Percentiles rank a stretch among this genome's conserved stretches.
These are phyloP conservation scores for Coprinellus micaceus DNA, from an alignment of 768 basidiomycete species.

Conservation along the genomic window DNA sequence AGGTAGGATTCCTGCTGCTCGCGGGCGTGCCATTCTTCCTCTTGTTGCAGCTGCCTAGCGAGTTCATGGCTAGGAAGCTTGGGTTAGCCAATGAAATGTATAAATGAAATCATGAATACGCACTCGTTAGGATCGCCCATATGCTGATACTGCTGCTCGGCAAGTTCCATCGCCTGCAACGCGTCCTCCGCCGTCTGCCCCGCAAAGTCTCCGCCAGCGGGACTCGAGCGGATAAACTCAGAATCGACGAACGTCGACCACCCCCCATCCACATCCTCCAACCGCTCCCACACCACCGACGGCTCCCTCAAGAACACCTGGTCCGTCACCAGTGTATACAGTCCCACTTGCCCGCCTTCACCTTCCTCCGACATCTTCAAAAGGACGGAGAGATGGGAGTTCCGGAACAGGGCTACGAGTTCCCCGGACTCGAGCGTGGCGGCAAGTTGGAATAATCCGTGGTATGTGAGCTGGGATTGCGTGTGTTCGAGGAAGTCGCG, in stretches of 20 bases:
- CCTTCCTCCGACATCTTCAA: constrained; percentile 48
- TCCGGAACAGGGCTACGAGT: constrained; percentile 86
- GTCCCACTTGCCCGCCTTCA: constrained; percentile 33
- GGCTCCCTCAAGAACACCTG: constrained; percentile 73
- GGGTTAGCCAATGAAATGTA: constrained; percentile 1
- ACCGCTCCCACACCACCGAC: constrained; percentile 84
- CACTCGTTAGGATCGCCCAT: constrained; percentile 57
- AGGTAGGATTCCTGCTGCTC: constrained; percentile 31
- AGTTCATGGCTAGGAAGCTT: constrained; percentile 54
- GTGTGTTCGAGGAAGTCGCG: constrained; percentile 67
- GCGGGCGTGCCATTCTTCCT: constrained; percentile 62
- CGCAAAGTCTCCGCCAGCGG: constrained; percentile 79
- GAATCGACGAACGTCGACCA: constrained; percentile 77
- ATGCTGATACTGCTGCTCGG: constrained; percentile 31
- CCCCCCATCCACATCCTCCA: constrained; percentile 84
- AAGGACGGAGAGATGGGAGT: constrained; percentile 84
- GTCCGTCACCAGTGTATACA: constrained; percentile 87
- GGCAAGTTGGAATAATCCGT: constrained; percentile 80
- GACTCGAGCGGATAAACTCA: constrained; percentile 56
- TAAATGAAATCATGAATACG: constrained; percentile 21
- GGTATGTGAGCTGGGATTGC: constrained; percentile 82
- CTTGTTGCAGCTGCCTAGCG: constrained; percentile 73
- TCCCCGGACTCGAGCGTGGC: constrained; percentile 50
- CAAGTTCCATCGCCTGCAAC: constrained; percentile 46
- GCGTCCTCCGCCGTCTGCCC: constrained; percentile 66